Percentiles rank a stretch among this genome's conserved stretches.
These are phyloP conservation scores for Penicillium sp. DNA, from an alignment of 2,329 filamentous ascomycete species.

Conservation along the genomic window DNA sequence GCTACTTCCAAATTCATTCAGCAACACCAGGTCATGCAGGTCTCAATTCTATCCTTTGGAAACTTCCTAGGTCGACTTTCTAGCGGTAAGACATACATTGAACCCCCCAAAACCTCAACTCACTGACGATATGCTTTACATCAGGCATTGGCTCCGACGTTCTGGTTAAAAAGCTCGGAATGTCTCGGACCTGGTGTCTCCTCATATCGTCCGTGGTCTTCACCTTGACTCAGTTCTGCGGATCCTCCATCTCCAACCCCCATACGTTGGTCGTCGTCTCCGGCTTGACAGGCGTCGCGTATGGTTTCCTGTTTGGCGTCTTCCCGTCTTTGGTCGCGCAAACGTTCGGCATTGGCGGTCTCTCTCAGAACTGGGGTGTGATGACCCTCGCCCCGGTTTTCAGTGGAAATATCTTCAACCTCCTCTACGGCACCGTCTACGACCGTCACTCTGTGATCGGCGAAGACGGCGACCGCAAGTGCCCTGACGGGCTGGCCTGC, in stretches of 20 bases:
- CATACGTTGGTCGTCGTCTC: slow-evolving; percentile 75
- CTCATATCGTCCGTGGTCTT: slow-evolving; percentile 76
- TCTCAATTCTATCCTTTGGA: slow-evolving; percentile 86
- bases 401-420: slow-evolving; percentile 87
- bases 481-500: slow-evolving; percentile 73
- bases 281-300: slow-evolving; percentile 78
- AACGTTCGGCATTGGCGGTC: slow-evolving; percentile 81
- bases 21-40: slow-evolving; percentile 81
- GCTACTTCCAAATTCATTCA: slow-evolving; percentile 73
- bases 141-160: slow-evolving; percentile 85
- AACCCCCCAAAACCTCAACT: slow-evolving; percentile 12
- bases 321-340: slow-evolving; percentile 88
- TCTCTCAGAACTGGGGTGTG: slow-evolving; percentile 94
- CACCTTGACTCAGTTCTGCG: slow-evolving; percentile 72
- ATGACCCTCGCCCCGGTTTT: slow-evolving; percentile 89
- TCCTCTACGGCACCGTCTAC: slow-evolving; percentile 82
- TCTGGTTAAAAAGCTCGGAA: slow-evolving; percentile 74
- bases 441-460: slow-evolving; percentile 73
- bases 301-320: slow-evolving; percentile 91
- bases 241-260: slow-evolving; percentile 72
- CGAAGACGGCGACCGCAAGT: slow-evolving; percentile 68
- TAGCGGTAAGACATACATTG: slow-evolving; percentile 56
- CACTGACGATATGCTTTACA: slow-evolving; percentile 8
- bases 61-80: slow-evolving; percentile 79
- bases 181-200: slow-evolving; percentile 88